Conservation (phyloP, 331 rosid species). For the Arachis monticola region DNA sequence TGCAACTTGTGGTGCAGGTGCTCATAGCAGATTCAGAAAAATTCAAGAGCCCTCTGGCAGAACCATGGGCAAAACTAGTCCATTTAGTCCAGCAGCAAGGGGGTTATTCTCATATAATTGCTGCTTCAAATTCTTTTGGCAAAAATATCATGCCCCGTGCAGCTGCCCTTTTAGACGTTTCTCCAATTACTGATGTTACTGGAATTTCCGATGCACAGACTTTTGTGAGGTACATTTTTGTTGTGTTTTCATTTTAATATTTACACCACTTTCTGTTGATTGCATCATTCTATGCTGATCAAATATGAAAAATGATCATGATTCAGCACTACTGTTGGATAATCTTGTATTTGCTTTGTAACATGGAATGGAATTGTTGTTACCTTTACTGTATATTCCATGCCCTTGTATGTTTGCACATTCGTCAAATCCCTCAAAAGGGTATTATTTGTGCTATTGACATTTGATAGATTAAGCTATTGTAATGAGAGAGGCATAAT, state of each 20-base stretch:
- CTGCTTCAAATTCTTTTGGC: constrained; percentile 88
- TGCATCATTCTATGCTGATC: neutral
- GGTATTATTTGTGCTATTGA: neutral
- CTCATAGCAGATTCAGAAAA: constrained; percentile 87
- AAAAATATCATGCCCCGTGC: constrained; percentile 87
- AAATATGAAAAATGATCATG: constrained; percentile 9
- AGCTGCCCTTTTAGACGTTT: constrained; percentile 91
- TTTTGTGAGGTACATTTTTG: constrained; percentile 68
- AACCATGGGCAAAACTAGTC: constrained; percentile 92
- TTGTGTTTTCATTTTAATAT: constrained; percentile 29
- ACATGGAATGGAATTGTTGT: constrained; percentile 22
- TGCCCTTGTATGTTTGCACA: constrained; percentile 26
- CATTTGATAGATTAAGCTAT: constrained; percentile 9
- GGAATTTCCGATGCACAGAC: constrained; percentile 69
- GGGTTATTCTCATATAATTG: constrained; percentile 76
- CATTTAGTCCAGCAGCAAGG: constrained; percentile 82
- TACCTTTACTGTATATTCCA: constrained; percentile 2
- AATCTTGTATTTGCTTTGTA: constrained; percentile 4
- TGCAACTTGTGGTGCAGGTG: constrained; percentile 62
- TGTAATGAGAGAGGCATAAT: constrained; percentile 18
- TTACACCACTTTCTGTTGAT: constrained; percentile 18
- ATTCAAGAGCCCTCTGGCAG: constrained; percentile 75
- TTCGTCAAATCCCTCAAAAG: neutral
- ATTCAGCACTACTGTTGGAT: constrained; percentile 14
- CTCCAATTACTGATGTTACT: constrained; percentile 86